A percentile compares a stretch with the other conserved stretches of the same genome.
phyloP scores from a whole-genome alignment of 768 basidiomycete genomes.

The Holtermanniella nyarrowii region DNA sequence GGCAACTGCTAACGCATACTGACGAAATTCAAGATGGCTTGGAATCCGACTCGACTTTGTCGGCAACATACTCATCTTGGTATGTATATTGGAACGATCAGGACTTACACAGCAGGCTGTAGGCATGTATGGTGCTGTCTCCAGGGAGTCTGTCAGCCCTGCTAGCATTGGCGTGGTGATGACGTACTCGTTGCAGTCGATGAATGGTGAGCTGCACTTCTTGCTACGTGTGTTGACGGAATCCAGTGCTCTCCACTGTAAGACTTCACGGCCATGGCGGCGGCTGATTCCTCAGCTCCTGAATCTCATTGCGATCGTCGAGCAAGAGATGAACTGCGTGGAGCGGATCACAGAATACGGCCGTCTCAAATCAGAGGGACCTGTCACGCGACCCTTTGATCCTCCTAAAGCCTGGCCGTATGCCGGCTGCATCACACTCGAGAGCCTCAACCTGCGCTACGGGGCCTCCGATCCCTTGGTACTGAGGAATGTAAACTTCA shows the following conservation, averaged over 20 bases:
- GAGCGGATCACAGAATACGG: conserved; percentile 44
- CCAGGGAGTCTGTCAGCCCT: conserved; percentile 50
- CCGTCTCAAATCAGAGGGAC: conserved; percentile 61
- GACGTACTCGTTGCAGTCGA: conserved; percentile 45
- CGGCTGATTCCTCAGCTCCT: neutral
- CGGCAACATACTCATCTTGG: conserved; percentile 54
- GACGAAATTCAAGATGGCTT: conserved; percentile 45
- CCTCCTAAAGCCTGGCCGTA: conserved; percentile 60
- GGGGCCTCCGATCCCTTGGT: conserved; percentile 69
- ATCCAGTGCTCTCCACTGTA: neutral
- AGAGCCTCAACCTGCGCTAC: conserved; percentile 53
- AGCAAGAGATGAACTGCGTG: conserved; percentile 43
- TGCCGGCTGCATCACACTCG: conserved; percentile 62
- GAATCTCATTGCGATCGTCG: conserved; percentile 12
- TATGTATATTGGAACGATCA: neutral
- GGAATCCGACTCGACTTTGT: conserved; percentile 57
- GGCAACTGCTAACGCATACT: neutral
- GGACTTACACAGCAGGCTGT: conserved; percentile 45
- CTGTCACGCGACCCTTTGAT: conserved; percentile 45
- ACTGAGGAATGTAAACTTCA: conserved; percentile 61
- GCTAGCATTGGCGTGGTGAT: conserved; percentile 56
- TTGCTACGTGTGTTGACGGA: neutral
- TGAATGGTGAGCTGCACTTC: conserved; percentile 3
- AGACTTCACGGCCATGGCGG: neutral
- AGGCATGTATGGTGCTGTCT: conserved; percentile 57